Percentiles rank a stretch among this genome's conserved stretches.
phyloP scores from a whole-genome alignment of 2,329 filamentous ascomycete genomes.

The Trichoderma oligosporum region DNA sequence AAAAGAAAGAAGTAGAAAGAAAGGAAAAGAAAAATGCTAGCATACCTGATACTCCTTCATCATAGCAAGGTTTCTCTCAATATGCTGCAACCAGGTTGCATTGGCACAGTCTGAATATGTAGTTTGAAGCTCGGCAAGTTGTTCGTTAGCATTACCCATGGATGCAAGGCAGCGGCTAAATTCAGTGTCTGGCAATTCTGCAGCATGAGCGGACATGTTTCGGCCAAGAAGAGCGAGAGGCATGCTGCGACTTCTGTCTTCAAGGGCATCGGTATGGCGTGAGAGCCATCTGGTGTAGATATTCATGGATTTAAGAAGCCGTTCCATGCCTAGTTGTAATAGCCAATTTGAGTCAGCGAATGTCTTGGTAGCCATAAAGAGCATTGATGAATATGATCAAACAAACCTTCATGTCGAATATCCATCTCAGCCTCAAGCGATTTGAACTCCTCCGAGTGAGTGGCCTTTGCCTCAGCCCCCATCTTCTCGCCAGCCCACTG shows the following conservation, averaged over 20 bases:
- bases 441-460: slow-evolving; percentile 86
- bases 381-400: not conserved
- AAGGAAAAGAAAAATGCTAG: slow-evolving; percentile 16
- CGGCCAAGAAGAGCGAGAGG: slow-evolving; percentile 76
- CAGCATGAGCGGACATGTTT: slow-evolving; percentile 82
- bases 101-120: slow-evolving; percentile 74
- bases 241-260: slow-evolving; percentile 83
- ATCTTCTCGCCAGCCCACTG: slow-evolving; percentile 98
- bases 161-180: slow-evolving; percentile 82
- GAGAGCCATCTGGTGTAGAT: slow-evolving; percentile 84
- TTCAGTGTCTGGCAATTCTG: slow-evolving; percentile 87
- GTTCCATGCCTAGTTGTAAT: slow-evolving; percentile 69
- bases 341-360: not conserved
- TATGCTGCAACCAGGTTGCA: slow-evolving; percentile 81
- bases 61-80: slow-evolving; percentile 83
- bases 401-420: slow-evolving; percentile 77
- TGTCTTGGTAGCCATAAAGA: not conserved
- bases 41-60: slow-evolving; percentile 96
- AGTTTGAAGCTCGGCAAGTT: slow-evolving; percentile 80
- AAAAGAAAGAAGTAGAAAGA: too few species aligned
- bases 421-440: slow-evolving; percentile 85
- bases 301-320: slow-evolving; percentile 80
- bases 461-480: slow-evolving; percentile 85
- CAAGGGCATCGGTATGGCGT: slow-evolving; percentile 71
- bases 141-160: slow-evolving; percentile 81